Evolutionary conservation across 2,329 filamentous ascomycete species (phyloP).

Genomic region (Fusarium ramigenum): DNA sequence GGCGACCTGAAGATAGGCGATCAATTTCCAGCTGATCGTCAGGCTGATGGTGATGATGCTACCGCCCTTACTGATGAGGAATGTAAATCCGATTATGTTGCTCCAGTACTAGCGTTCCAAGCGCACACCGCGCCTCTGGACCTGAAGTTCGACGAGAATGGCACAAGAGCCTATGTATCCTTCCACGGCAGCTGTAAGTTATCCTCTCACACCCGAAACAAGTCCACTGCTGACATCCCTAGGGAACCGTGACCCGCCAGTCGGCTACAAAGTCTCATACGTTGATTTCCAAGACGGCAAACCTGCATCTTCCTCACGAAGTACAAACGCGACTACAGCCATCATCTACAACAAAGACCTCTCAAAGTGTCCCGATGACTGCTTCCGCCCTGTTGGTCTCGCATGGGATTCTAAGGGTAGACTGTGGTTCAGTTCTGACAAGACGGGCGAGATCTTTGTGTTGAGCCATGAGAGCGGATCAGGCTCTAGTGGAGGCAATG

Average conservation of each 20-base stretch:
- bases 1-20: constrained; percentile 56
- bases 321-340: constrained; percentile 58
- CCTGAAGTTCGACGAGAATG: constrained; percentile 70
- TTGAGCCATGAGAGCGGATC: constrained; percentile 40
- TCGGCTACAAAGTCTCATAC: constrained; percentile 58
- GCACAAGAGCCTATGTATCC: constrained; percentile 69
- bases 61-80: constrained; percentile 53
- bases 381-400: constrained; percentile 71
- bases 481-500: neutral
- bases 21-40: constrained; percentile 56
- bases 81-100: constrained; percentile 55
- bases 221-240: neutral
- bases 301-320: constrained; percentile 53
- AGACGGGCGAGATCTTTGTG: constrained; percentile 74
- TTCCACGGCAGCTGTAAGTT: constrained; percentile 77
- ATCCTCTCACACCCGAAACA: neutral
- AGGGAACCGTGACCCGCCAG: constrained; percentile 56
- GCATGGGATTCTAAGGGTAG: constrained; percentile 61
- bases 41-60: constrained; percentile 26
- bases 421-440: constrained; percentile 70
- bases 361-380: constrained; percentile 61
- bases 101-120: constrained; percentile 66
- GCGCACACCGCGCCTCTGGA: constrained; percentile 79
- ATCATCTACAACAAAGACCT: constrained; percentile 66
- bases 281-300: constrained; percentile 55